A percentile compares a stretch with the other conserved stretches of the same genome.
phyloP scores from a whole-genome alignment of 805 yeast genomes.

The Metschnikowia proteae region DNA sequence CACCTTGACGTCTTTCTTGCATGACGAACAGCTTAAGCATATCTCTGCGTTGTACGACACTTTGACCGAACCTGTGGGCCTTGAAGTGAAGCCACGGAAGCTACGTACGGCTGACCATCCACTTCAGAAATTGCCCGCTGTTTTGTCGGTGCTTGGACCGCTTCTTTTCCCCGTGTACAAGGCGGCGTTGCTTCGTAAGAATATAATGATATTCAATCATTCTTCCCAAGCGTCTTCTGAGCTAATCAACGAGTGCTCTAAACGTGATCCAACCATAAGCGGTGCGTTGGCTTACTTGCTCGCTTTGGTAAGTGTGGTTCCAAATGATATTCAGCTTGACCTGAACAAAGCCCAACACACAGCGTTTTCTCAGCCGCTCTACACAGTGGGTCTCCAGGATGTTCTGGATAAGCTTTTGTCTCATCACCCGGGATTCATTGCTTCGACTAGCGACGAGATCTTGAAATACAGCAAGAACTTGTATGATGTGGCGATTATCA shows the following conservation, averaged over 20 bases:
- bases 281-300: slow-evolving; percentile 55
- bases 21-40: slow-evolving; percentile 16
- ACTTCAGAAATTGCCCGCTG: slow-evolving; percentile 38
- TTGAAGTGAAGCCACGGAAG: slow-evolving; percentile 6
- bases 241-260: slow-evolving; percentile 8
- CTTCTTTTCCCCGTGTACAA: slow-evolving; percentile 62
- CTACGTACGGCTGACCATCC: slow-evolving; percentile 33
- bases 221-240: slow-evolving; percentile 10
- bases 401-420: slow-evolving; percentile 24
- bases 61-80: slow-evolving; percentile 20
- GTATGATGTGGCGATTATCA: slow-evolving; percentile 44
- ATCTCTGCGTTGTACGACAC: slow-evolving; percentile 18
- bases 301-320: slow-evolving; percentile 59
- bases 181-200: slow-evolving; percentile 53
- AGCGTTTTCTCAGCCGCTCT: slow-evolving; percentile 47
- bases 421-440: slow-evolving; percentile 44
- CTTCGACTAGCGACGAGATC: slow-evolving; percentile 65
- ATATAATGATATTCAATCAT: slow-evolving; percentile 39
- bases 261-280: slow-evolving; percentile 14
- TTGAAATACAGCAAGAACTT: slow-evolving; percentile 49
- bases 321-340: slow-evolving; percentile 45
- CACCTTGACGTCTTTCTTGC: slow-evolving; percentile 24
- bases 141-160: slow-evolving; percentile 58
- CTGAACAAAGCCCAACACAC: slow-evolving; percentile 9
- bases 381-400: slow-evolving; percentile 61